phyloP scores from a whole-genome alignment of 441 rosid genomes.

The Jatropha podagrica region DNA sequence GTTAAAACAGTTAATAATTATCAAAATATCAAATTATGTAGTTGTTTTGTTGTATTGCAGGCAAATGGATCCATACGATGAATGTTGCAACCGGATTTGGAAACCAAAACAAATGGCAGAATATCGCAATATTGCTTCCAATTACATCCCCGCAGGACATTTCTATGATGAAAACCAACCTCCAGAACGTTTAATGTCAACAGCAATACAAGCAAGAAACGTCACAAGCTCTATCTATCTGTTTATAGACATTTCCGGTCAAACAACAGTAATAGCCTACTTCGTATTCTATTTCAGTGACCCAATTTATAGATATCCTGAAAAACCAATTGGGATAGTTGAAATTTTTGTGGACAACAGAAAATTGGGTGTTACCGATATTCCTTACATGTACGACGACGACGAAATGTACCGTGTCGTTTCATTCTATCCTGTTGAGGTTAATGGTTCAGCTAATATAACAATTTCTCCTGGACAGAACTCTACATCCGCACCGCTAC shows the following conservation, averaged over 20 bases:
- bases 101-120: constrained; percentile 1
- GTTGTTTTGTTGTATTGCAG: background rate
- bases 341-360: background rate
- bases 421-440: constrained; percentile 13
- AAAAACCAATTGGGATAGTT: background rate
- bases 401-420: background rate
- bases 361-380: background rate
- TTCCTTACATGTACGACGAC: background rate
- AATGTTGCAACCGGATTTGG: constrained; percentile 7
- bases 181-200: background rate
- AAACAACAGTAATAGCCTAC: background rate
- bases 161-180: background rate
- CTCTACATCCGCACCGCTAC: constrained; percentile 12
- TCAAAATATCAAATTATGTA: too few species aligned
- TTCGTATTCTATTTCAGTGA: constrained; percentile 17
- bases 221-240: constrained; percentile 15
- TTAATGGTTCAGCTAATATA: constrained; percentile 19
- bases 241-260: background rate
- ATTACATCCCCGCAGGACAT: rapidly evolving
- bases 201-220: constrained; percentile 16
- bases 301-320: background rate
- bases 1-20: too few species aligned
- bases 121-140: background rate
- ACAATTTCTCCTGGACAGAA: constrained; percentile 9
- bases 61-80: background rate